A percentile compares a stretch with the other conserved stretches of the same genome.
Evolutionary conservation across 2,329 filamentous ascomycete species (phyloP).

Genomic region (Neofusicoccum sp.): DNA sequence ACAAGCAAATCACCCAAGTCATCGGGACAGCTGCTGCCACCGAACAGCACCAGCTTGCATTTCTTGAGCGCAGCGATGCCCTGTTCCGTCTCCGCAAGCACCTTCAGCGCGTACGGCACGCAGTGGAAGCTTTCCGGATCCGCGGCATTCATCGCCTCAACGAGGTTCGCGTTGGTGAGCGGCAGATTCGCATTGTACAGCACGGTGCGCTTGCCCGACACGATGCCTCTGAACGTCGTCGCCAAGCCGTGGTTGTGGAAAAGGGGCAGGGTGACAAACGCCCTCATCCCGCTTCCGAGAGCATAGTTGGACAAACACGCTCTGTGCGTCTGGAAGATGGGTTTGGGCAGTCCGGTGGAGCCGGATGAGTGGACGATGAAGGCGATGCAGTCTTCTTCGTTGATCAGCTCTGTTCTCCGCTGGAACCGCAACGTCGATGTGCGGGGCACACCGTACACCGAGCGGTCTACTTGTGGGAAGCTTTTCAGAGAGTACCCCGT

Average conservation of each 20-base stretch:
- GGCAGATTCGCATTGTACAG: constrained; percentile 57
- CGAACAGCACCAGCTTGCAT: constrained; percentile 56
- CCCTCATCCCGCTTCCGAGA: constrained; percentile 8
- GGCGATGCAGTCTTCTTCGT: constrained; percentile 30
- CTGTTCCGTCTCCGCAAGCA: constrained; percentile 58
- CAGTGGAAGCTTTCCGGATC: constrained; percentile 56
- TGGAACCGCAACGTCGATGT: neutral
- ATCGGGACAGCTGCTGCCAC: constrained; percentile 59
- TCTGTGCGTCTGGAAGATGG: constrained; percentile 58
- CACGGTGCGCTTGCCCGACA: constrained; percentile 48
- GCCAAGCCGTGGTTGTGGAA: constrained; percentile 22
- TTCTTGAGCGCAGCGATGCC: constrained; percentile 50
- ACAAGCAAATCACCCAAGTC: constrained; percentile 57
- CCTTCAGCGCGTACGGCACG: constrained; percentile 64
- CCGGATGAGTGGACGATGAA: constrained; percentile 52
- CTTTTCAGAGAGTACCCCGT: neutral
- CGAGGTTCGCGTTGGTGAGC: constrained; percentile 51
- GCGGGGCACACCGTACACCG: neutral
- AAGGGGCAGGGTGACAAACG: constrained; percentile 18
- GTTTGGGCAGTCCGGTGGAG: constrained; percentile 62
- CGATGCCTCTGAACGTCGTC: constrained; percentile 23
- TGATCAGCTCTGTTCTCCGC: constrained; percentile 1
- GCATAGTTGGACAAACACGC: constrained; percentile 41
- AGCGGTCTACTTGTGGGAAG: neutral
- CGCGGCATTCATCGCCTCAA: constrained; percentile 42